Percentiles rank a stretch among this genome's conserved stretches.
phyloP scores from a whole-genome alignment of 306 rosid species.

The Lagenaria siceraria region DNA sequence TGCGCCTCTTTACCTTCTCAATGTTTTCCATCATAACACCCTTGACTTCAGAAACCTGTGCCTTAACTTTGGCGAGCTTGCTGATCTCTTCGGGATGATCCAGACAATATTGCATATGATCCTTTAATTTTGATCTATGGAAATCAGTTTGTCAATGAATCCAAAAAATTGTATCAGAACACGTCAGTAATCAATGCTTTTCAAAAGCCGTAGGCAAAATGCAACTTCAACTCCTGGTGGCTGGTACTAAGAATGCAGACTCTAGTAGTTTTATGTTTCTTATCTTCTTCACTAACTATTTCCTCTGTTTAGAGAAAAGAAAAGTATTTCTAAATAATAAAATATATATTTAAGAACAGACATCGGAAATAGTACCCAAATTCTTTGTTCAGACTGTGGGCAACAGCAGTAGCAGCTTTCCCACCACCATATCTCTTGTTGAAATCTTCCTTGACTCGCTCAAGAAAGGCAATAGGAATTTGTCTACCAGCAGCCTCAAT shows the following conservation, averaged over 20 bases:
- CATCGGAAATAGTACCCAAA: conserved; percentile 45
- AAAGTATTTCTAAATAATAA: too few species aligned
- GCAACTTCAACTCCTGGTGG: neutral
- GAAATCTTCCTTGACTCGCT: conserved; percentile 79
- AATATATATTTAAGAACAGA: neutral
- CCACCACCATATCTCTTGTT: conserved; percentile 73
- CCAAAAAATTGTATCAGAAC: neutral
- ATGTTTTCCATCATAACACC: conserved; percentile 99
- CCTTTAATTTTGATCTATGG: conserved; percentile 70
- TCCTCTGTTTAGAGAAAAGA: neutral
- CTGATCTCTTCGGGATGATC: conserved; percentile 96
- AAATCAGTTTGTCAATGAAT: conserved; percentile 8
- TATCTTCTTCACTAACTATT: neutral
- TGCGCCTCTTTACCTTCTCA: conserved; percentile 43
- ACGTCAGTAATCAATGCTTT: neutral
- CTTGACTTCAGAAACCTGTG: conserved; percentile 96
- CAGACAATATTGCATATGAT: conserved; percentile 84
- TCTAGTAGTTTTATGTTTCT: neutral
- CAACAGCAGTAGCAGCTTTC: conserved; percentile 68
- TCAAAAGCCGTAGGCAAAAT: neutral
- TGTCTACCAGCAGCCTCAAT: conserved; percentile 85
- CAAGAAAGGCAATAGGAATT: conserved; percentile 71
- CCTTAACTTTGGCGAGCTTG: conserved; percentile 95
- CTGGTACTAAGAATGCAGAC: neutral
- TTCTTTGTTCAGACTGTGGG: conserved; percentile 57